phyloP scores from a whole-genome alignment of 2,329 filamentous ascomycete species.

The Trichoderma guizhouense region DNA sequence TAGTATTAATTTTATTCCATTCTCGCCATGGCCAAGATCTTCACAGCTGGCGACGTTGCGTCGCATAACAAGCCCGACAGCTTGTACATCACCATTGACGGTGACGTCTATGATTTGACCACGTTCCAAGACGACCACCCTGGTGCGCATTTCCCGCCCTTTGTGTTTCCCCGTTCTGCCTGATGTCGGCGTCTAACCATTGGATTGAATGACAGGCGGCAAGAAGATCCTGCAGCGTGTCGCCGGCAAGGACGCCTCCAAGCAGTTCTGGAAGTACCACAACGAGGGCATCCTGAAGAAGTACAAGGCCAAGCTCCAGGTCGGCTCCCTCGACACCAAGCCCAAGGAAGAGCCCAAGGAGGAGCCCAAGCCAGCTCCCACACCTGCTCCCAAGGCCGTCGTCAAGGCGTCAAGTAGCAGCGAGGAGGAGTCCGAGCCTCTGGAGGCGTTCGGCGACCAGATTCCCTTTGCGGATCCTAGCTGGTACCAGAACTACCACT shows the following conservation, averaged over 20 bases:
- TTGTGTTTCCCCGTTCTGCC: neutral
- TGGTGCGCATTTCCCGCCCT: slow-evolving; percentile 47
- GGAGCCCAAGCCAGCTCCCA: slow-evolving; percentile 37
- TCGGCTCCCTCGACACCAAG: slow-evolving; percentile 88
- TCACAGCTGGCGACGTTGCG: slow-evolving; percentile 80
- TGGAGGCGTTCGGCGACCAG: slow-evolving; percentile 81
- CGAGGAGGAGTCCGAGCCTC: slow-evolving; percentile 58
- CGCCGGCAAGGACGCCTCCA: slow-evolving; percentile 63
- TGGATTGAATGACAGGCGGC: slow-evolving; percentile 42
- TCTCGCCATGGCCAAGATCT: slow-evolving; percentile 76
- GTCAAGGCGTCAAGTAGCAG: slow-evolving; percentile 30
- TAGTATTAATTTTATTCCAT: neutral
- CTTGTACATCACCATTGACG: slow-evolving; percentile 87
- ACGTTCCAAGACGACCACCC: slow-evolving; percentile 84
- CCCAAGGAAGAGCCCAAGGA: slow-evolving; percentile 57
- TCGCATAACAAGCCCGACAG: slow-evolving; percentile 85
- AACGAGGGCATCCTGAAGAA: slow-evolving; percentile 87
- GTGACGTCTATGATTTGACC: slow-evolving; percentile 93
- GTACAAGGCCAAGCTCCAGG: slow-evolving; percentile 71
- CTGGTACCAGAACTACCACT: slow-evolving; percentile 96
- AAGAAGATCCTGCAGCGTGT: slow-evolving; percentile 64
- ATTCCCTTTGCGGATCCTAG: slow-evolving; percentile 89
- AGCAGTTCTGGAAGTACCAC: slow-evolving; percentile 73
- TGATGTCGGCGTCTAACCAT: neutral
- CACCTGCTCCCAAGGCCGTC: slow-evolving; percentile 30